These are phyloP conservation scores for Microbotryum saponariae DNA, from an alignment of 1,284 basidiomycete genomes.

Conservation along the genomic window DNA sequence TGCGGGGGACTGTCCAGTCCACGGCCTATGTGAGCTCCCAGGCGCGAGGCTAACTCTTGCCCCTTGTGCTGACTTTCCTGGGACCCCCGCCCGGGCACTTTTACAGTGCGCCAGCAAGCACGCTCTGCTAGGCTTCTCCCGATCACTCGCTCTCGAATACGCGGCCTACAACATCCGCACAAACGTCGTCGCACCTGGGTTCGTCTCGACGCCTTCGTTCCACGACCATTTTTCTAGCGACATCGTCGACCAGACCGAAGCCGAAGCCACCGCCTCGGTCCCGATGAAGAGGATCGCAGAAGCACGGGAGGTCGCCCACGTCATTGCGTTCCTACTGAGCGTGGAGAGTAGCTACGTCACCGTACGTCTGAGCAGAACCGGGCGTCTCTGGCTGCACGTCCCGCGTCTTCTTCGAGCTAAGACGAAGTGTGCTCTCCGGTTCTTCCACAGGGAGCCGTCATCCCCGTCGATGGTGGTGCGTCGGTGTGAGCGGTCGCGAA, in stretches of 20 bases:
- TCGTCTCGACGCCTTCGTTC: not conserved
- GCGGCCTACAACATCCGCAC: constrained; percentile 13
- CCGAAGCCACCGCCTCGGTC: constrained; percentile 5
- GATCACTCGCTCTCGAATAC: constrained; percentile 20
- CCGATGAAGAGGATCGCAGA: constrained; percentile 21
- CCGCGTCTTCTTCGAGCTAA: not conserved
- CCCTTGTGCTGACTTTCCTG: not conserved
- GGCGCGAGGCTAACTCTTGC: not conserved
- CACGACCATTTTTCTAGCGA: not conserved
- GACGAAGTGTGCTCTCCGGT: not conserved
- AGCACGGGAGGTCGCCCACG: constrained; percentile 25
- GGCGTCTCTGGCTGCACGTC: too few species aligned
- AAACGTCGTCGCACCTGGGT: constrained; percentile 29
- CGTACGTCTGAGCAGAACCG: constrained; percentile 2
- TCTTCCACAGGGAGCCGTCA: constrained; percentile 16
- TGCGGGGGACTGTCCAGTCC: constrained; percentile 7
- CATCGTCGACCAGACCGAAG: constrained; percentile 4
- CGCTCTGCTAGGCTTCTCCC: constrained; percentile 25
- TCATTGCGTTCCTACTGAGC: constrained; percentile 24
- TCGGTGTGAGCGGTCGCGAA: constrained; percentile 1
- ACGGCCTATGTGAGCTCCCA: constrained; percentile 12
- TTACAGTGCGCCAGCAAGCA: constrained; percentile 29
- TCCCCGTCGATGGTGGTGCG: constrained; percentile 29
- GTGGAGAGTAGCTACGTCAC: constrained; percentile 24
- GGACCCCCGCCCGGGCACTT: too few species aligned